phyloP scores from a whole-genome alignment of 2,329 filamentous ascomycete genomes.

The Cercospora sesami region DNA sequence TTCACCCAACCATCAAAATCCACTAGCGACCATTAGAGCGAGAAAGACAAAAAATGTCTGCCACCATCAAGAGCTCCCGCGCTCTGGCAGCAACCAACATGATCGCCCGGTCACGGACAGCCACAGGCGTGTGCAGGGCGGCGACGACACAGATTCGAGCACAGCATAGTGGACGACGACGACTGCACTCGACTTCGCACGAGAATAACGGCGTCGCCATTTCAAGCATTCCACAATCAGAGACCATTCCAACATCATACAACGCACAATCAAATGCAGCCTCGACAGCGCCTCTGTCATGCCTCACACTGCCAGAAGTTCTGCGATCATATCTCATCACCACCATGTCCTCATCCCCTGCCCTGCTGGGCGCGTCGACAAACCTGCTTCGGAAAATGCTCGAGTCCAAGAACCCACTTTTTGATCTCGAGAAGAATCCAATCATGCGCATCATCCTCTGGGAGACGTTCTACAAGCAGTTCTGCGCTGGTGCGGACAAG shows the following conservation, averaged over 20 bases:
- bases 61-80: constrained; percentile 9
- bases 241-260: neutral
- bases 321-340: constrained; percentile 70
- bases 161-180: constrained; percentile 13
- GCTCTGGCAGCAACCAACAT: constrained; percentile 6
- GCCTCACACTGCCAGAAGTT: constrained; percentile 66
- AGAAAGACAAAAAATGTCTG: neutral
- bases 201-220: constrained; percentile 17
- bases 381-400: constrained; percentile 68
- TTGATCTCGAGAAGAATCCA: constrained; percentile 75
- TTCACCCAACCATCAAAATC: neutral
- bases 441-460: constrained; percentile 70
- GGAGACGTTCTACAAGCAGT: constrained; percentile 85
- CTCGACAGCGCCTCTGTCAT: constrained; percentile 55
- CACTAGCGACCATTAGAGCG: neutral
- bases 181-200: constrained; percentile 20
- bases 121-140: neutral
- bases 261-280: neutral
- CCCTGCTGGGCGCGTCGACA: constrained; percentile 70
- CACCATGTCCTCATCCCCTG: constrained; percentile 66
- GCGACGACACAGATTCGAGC: constrained; percentile 15
- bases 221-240: constrained; percentile 5
- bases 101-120: neutral
- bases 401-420: constrained; percentile 63
- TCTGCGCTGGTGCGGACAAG: constrained; percentile 78